Base-by-base conservation (phyloP, 441 rosid genomes). In the Euphorbia schlechtendalii region DNA sequence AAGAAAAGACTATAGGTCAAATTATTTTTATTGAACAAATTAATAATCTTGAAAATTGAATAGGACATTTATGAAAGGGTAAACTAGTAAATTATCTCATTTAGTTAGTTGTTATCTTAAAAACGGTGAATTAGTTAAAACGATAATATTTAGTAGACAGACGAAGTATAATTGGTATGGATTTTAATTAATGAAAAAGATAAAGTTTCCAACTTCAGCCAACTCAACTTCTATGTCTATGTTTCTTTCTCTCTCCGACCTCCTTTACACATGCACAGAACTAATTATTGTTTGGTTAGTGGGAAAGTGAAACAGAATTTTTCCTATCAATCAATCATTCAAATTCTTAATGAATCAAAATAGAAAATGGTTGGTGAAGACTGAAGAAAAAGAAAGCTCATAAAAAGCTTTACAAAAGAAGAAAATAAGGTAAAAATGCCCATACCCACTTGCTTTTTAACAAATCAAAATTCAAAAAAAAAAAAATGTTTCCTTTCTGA, bases 201-300 rank as follows among this genome's bases (percentile, higher is more conserved):
- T 30, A 22, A 17, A 38, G 15, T 21, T 56, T 27, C 8, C 24
- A 54, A 13, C 36, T 51, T 8, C 7, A 36, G 59, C 65, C 71
- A 67, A 49, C 65, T 67, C 20, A 32, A 4, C 9, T 49, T 49
- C 20, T 49, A 5, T 49, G 45, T 40, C 11, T 40, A 8, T 12
- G 45, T 40, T 40, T 40, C 21, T 24, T 17, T 59, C 48, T 34
- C 36, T 67, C 25, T 48, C 24, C 5, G 6, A 25, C 56, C 45
- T 55, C 61, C 41, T 52, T 38, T 53, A 60, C 71, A 52, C 65
- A 60, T 68, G 71, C 41, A n/a, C 18, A 59, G 65, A 67, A 49
- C 52, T 38, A 59, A 4, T 14, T 12, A 48, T 7, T 25, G 64
- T 67, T 59, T 59, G 59, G 58, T 11, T n/a, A 11, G 52, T 27